phyloP scores from a whole-genome alignment of 805 yeast species.

The Suhomyces sp. region DNA sequence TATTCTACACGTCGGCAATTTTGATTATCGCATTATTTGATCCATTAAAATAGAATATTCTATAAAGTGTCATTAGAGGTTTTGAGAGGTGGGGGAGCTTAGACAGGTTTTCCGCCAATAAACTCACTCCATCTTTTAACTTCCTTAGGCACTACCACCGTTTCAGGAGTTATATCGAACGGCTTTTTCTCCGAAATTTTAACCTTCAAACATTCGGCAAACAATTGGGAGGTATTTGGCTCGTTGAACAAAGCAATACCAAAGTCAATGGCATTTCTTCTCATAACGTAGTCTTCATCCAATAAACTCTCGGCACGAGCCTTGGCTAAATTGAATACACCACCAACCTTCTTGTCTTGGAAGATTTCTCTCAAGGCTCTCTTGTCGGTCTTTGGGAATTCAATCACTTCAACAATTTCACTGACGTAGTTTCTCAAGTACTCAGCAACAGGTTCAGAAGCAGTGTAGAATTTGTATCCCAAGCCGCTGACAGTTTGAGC shows the following conservation, averaged over 20 bases:
- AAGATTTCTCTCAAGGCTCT: conserved; percentile 90
- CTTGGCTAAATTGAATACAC: conserved; percentile 89
- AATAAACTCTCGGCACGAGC: conserved; percentile 81
- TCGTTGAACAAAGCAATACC: conserved; percentile 96
- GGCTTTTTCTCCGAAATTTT: conserved; percentile 59
- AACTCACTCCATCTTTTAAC: conserved; percentile 97
- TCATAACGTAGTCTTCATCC: conserved; percentile 95
- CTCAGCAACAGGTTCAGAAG: conserved; percentile 67
- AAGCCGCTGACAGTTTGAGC: conserved; percentile 67
- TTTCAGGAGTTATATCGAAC: conserved; percentile 40
- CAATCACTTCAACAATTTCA: conserved; percentile 62
- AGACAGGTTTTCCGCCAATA: conserved; percentile 89
- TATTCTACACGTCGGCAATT: no score
- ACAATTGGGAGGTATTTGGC: conserved; percentile 86
- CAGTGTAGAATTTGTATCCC: conserved; percentile 80
- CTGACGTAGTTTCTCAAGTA: conserved; percentile 58
- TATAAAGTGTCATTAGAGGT: conserved; percentile 4
- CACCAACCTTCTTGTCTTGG: conserved; percentile 78
- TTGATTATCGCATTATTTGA: conserved; percentile 2
- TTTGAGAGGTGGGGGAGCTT: conserved; percentile 11
- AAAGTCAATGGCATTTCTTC: conserved; percentile 98
- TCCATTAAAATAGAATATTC: conserved; percentile 3
- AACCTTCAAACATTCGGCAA: conserved; percentile 76
- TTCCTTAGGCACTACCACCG: conserved; percentile 72
- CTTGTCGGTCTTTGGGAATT: conserved; percentile 91